Base-by-base conservation (phyloP, 768 basidiomycete species). In the Agaricus subrufescens region DNA sequence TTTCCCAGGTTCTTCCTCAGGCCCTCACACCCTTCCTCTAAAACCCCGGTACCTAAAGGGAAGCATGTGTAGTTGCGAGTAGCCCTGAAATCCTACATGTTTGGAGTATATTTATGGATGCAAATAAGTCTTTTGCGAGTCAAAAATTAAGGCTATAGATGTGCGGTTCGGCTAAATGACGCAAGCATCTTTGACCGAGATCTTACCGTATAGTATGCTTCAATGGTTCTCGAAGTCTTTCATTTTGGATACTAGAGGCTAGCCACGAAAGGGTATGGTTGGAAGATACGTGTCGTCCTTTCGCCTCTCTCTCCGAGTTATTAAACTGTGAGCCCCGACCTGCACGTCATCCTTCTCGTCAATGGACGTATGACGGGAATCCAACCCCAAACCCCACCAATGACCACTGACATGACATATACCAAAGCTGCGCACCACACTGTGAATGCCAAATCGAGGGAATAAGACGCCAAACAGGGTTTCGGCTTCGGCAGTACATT, bases 1-100 rank as follows among this genome's bases (percentile, higher is more conserved):
- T 85, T 59, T 52, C 82, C 14, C 66, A 68, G 45, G 75, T 84
- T 53, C 73, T 85, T 59, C 84, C 83, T 23, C 75, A 84, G 65
- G 81, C 81, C 6, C 74, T 83, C 50, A 64, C 70, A 60, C 81
- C 81, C 11, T 84, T 79, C 75, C 60, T 82, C 7, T 44, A 46
- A 42, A 39, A 49, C 19, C 23, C 1, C 44, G 34, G 11, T 44
- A 27, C 39, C 50, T 50, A 25, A 19, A 30, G 48, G 53, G 3
- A 34, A 7, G 34, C 3, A 34, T 34, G 34, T 34, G 34, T 34
- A 34, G 34, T 19, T 19, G 19, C 4, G 34, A 34, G 7, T 34
- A 34, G 11, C 3, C 11, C 34, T 34, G 34, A 7, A 34, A 34
- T 4, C 34, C 34, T 8, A 34, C 34, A 34, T 34, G 3, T 34